Evolutionary conservation across 208 protist species (phyloP).

Genomic region (Trypanosoma platydactyli): DNA sequence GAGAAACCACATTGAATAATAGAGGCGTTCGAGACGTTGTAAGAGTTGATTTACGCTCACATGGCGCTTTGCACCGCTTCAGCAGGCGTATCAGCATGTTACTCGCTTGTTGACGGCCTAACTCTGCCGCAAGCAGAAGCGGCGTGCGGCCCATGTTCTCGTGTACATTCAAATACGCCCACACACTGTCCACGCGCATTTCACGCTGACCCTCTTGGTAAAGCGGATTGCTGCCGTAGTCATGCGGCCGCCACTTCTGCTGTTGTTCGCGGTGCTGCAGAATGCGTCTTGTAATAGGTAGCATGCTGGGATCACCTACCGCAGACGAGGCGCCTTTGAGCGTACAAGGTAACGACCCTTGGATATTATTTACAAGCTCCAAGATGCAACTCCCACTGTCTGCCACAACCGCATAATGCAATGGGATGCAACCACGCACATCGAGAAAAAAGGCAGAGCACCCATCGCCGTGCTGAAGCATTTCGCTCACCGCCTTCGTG

Average conservation of each 20-base stretch:
- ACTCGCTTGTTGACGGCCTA: conserved; percentile 19
- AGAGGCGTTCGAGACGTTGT: no score
- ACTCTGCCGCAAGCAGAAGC: conserved; percentile 32
- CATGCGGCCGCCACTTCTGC: not conserved
- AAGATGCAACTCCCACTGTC: conserved; percentile 15
- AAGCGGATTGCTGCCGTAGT: not conserved
- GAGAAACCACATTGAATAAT: no score
- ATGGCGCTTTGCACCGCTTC: not conserved
- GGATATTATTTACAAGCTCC: conserved; percentile 2
- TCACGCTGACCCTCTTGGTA: not conserved
- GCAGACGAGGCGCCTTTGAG: conserved; percentile 12
- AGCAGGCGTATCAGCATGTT: conserved; percentile 16
- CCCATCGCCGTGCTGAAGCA: conserved; percentile 34
- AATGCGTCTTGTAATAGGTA: conserved; percentile 21
- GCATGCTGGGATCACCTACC: conserved; percentile 4
- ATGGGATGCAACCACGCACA: conserved; percentile 47
- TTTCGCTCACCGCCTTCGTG: conserved; percentile 34
- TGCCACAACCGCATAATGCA: conserved; percentile 43
- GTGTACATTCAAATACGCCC: conserved; percentile 24
- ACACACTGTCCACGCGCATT: conserved; percentile 3
- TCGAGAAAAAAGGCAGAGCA: conserved; percentile 39
- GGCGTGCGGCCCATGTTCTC: conserved; percentile 34
- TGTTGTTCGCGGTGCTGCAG: conserved; percentile 1
- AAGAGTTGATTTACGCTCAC: not conserved
- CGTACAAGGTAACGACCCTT: conserved; percentile 17